These are phyloP conservation scores for Odontarrhena argentea DNA, from an alignment of 345 rosid genomes.

Conservation along the genomic window DNA sequence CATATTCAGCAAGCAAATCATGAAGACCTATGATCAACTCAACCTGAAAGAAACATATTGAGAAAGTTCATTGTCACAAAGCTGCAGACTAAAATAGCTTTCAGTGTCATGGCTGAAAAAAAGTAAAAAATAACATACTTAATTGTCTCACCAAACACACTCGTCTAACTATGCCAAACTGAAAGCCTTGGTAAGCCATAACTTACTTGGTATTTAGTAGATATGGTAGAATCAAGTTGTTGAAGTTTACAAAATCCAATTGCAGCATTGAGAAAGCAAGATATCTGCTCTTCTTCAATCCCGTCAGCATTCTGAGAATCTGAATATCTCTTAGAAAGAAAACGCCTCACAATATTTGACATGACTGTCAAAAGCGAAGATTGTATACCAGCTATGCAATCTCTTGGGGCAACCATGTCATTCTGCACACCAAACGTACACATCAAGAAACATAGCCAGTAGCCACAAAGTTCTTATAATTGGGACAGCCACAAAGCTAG, in stretches of 20 bases:
- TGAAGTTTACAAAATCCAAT: slow-evolving; percentile 94
- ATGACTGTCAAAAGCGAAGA: slow-evolving; percentile 76
- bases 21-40: slow-evolving; percentile 84
- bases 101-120: slow-evolving; percentile 15
- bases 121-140: neutral
- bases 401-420: slow-evolving; percentile 42
- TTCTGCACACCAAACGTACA: slow-evolving; percentile 56
- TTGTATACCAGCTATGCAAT: slow-evolving; percentile 63
- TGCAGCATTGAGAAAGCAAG: slow-evolving; percentile 76
- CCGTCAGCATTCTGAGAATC: slow-evolving; percentile 48
- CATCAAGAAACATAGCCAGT: slow-evolving; percentile 13
- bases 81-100: slow-evolving; percentile 29
- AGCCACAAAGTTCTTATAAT: neutral
- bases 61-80: slow-evolving; percentile 29
- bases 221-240: slow-evolving; percentile 62
- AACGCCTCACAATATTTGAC: slow-evolving; percentile 67
- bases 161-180: slow-evolving; percentile 26
- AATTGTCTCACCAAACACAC: slow-evolving; percentile 13
- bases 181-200: slow-evolving; percentile 11
- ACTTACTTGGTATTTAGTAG: slow-evolving; percentile 77
- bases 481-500: slow-evolving; percentile 19
- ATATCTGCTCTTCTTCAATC: slow-evolving; percentile 66
- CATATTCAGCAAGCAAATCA: slow-evolving; percentile 91
- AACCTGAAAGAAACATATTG: slow-evolving; percentile 52
- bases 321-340: slow-evolving; percentile 60